Evolutionary conservation across 331 rosid genomes (phyloP).

Genomic region (Pyracantha coccinea): DNA sequence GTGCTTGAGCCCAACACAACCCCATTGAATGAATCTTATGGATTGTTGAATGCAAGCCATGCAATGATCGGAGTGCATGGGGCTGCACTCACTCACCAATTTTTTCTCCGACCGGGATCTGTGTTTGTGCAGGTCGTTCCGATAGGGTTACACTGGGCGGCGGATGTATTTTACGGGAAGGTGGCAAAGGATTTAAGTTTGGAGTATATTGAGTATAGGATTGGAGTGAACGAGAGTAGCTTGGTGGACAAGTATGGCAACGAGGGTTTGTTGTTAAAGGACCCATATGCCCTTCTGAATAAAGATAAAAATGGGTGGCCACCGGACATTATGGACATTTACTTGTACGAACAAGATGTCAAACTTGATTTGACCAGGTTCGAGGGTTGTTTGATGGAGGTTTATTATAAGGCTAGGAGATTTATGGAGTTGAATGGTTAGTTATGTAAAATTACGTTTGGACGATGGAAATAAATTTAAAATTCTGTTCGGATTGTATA

Average conservation of each 20-base stretch:
- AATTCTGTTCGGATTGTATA: too few relatives aligned
- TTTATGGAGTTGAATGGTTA: background rate
- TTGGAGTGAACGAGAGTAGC: constrained; percentile 7
- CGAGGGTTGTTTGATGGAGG: background rate
- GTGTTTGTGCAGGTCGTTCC: constrained; percentile 54
- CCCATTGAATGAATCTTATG: constrained; percentile 17
- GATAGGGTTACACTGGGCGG: constrained; percentile 30
- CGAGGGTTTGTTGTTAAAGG: background rate
- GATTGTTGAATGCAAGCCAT: constrained; percentile 38
- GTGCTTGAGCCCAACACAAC: constrained; percentile 24
- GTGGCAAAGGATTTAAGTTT: constrained; percentile 18
- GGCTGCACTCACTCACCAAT: constrained; percentile 42
- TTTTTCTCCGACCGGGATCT: constrained; percentile 40
- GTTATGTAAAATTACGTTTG: background rate
- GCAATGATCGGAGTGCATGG: constrained; percentile 66
- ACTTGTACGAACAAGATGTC: constrained; percentile 17
- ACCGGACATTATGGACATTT: constrained; percentile 5
- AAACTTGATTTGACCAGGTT: constrained; percentile 12
- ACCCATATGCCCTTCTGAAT: background rate
- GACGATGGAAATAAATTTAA: too few relatives aligned
- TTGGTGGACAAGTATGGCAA: constrained; percentile 8
- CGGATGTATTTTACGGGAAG: constrained; percentile 26
- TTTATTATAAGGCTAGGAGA: background rate
- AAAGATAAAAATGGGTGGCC: constrained; percentile 4
- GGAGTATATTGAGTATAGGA: constrained; percentile 24